Evolutionary conservation across 345 rosid species (phyloP).

Genomic region (Adansonia digitata): DNA sequence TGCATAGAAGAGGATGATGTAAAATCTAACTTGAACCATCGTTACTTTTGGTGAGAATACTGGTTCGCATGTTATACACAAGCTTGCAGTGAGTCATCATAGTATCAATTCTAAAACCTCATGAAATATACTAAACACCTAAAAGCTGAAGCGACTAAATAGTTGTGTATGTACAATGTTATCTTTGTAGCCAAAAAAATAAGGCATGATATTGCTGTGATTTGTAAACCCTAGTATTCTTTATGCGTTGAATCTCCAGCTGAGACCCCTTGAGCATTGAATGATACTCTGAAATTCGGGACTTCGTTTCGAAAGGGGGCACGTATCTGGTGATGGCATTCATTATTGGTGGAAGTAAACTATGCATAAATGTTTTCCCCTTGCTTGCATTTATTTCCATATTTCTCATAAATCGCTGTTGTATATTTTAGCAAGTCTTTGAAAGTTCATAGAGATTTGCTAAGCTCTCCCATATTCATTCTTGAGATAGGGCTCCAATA

Average conservation of each 20-base stretch:
- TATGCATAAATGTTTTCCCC: neutral
- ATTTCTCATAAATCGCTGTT: neutral
- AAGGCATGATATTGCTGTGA: neutral
- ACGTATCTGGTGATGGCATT: neutral
- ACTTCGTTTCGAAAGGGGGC: neutral
- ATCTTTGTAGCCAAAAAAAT: neutral
- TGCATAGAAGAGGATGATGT: neutral
- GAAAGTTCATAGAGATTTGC: neutral
- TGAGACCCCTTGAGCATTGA: neutral
- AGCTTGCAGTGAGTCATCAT: slow-evolving; percentile 16
- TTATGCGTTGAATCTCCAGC: neutral
- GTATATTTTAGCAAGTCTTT: neutral
- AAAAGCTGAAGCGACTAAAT: slow-evolving; percentile 19
- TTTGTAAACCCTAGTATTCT: neutral
- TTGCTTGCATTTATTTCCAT: neutral
- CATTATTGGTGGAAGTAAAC: neutral
- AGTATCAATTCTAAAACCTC: slow-evolving; percentile 18
- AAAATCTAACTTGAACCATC: neutral
- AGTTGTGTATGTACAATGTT: neutral
- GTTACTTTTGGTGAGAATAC: neutral
- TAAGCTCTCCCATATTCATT: no score
- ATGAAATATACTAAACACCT: slow-evolving; percentile 20
- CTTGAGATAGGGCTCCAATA: no score
- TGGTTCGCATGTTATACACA: slow-evolving; percentile 19
- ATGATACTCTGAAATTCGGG: neutral